Evolutionary conservation across 2,329 filamentous ascomycete species (phyloP).

Genomic region (Monosporascus sp.): DNA sequence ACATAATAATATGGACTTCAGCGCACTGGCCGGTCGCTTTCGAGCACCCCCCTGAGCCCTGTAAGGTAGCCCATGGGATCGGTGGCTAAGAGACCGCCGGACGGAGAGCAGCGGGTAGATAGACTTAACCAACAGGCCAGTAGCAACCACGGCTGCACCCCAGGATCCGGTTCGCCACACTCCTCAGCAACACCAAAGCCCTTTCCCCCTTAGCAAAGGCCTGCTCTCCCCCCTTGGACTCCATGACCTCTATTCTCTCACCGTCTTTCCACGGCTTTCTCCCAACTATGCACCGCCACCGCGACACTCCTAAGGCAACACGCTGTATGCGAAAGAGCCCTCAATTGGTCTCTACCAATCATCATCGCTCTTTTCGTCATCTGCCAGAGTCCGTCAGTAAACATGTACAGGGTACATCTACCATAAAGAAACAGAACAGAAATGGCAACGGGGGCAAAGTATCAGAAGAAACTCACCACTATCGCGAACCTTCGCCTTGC

Average conservation of each 20-base stretch:
- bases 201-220: neutral
- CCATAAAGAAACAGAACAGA: neutral
- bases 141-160: too few species aligned
- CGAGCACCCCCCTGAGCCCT: too few species aligned
- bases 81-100: too few species aligned
- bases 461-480: slow-evolving; percentile 66
- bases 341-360: slow-evolving; percentile 53
- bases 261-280: neutral
- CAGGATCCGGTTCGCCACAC: too few species aligned
- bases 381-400: slow-evolving; percentile 36
- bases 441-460: neutral
- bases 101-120: too few species aligned
- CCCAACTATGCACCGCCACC: neutral
- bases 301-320: slow-evolving; percentile 3
- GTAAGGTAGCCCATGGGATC: too few species aligned
- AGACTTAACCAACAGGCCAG: too few species aligned
- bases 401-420: slow-evolving; percentile 5
- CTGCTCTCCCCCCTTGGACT: neutral
- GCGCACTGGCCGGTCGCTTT: too few species aligned
- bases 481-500: slow-evolving; percentile 90
- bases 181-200: too few species aligned
- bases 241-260: neutral
- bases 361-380: slow-evolving; percentile 73
- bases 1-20: too few species aligned
- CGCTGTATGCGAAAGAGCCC: slow-evolving; percentile 3